phyloP scores from a whole-genome alignment of 495 filamentous ascomycete genomes.

The Daldinia concentrica region DNA sequence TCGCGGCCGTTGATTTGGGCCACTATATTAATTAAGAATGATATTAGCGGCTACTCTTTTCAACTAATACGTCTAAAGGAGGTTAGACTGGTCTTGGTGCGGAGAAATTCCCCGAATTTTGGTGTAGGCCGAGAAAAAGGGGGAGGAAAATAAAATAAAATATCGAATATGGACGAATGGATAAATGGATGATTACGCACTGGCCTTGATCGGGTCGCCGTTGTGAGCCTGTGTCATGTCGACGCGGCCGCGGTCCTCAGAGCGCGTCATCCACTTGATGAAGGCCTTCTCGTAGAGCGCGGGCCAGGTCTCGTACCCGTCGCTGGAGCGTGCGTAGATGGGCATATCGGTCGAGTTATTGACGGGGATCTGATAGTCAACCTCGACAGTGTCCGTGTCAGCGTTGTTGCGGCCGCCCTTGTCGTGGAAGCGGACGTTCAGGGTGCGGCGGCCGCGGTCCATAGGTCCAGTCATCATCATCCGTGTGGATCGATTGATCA shows the following conservation, averaged over 20 bases:
- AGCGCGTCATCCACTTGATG: conserved; percentile 46
- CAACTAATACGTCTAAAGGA: neutral
- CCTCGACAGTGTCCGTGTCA: conserved; percentile 46
- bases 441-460: conserved; percentile 22
- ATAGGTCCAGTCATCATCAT: neutral
- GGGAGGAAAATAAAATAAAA: neutral
- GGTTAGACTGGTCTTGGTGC: neutral
- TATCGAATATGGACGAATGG: neutral
- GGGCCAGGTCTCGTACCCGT: conserved; percentile 50
- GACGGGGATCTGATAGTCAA: conserved; percentile 50
- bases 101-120: neutral
- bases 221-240: conserved; percentile 47
- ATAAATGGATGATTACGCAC: neutral
- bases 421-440: conserved; percentile 48
- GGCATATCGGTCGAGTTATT: conserved; percentile 50
- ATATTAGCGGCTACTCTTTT: neutral
- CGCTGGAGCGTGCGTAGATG: conserved; percentile 50
- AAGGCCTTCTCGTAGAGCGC: conserved; percentile 56
- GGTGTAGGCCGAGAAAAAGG: neutral
- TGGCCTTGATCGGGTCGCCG: conserved; percentile 52
- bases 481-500: conserved; percentile 44
- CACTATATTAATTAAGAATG: conserved; percentile 13
- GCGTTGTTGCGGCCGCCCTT: conserved; percentile 53
- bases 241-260: conserved; percentile 32
- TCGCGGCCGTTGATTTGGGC: conserved; percentile 48